phyloP scores from a whole-genome alignment of 2,329 filamentous ascomycete genomes.

The Pseudocercospora cruenta region DNA sequence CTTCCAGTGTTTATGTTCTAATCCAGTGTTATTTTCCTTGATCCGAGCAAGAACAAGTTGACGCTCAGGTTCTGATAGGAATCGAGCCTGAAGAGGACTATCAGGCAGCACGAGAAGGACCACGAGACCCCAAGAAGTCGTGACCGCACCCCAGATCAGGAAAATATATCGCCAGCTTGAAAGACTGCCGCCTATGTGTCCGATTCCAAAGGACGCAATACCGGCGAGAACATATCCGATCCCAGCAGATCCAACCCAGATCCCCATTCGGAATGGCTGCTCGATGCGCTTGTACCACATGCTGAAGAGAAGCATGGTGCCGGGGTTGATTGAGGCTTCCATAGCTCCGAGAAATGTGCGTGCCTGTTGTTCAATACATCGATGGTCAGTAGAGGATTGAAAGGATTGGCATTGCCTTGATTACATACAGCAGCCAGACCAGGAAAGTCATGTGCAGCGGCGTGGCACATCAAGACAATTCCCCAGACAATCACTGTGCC shows the following conservation, averaged over 20 bases:
- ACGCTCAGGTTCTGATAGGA: conserved; percentile 55
- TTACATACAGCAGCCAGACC: conserved; percentile 50
- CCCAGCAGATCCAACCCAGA: conserved; percentile 66
- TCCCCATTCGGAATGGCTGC: conserved; percentile 62
- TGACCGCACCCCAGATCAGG: conserved; percentile 33
- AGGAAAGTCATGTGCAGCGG: conserved; percentile 49
- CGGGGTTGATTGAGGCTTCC: conserved; percentile 62
- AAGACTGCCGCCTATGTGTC: conserved; percentile 60
- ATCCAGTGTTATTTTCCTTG: conserved; percentile 59
- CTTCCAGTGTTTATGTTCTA: conserved; percentile 55
- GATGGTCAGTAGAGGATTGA: no score
- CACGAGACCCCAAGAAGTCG: conserved; percentile 37
- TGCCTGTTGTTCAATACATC: conserved; percentile 34
- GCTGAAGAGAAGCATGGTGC: conserved; percentile 65
- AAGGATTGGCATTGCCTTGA: no score
- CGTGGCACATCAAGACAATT: neutral
- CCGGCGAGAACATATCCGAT: conserved; percentile 52
- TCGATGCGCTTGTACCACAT: conserved; percentile 63
- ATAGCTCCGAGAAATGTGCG: conserved; percentile 60
- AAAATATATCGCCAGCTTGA: conserved; percentile 69
- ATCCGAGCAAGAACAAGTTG: conserved; percentile 59
- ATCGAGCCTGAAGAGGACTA: conserved; percentile 58
- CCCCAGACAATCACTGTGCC: conserved; percentile 44
- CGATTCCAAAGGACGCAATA: conserved; percentile 61
- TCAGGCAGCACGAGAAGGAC: conserved; percentile 43